These are phyloP conservation scores for Kwoniella bestiolae DNA, from an alignment of 768 basidiomycete genomes.

Conservation along the genomic window DNA sequence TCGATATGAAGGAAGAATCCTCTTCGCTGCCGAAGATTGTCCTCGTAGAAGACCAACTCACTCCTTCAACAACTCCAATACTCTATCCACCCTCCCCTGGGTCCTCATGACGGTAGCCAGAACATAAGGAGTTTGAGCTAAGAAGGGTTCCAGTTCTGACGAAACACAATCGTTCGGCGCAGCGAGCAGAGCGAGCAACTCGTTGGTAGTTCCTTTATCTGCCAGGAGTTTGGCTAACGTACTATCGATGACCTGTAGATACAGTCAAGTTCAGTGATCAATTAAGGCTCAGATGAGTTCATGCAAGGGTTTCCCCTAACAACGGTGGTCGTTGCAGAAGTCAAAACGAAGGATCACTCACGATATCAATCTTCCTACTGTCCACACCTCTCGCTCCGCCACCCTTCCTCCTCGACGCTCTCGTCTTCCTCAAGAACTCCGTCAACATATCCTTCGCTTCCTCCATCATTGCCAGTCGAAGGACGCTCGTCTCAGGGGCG, in stretches of 20 bases:
- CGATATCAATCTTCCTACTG: constrained; percentile 52
- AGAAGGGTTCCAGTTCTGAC: constrained; percentile 67
- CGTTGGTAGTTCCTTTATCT: constrained; percentile 65
- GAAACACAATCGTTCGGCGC: constrained; percentile 65
- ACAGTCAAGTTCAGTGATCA: background rate
- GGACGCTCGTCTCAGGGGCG: constrained; percentile 72
- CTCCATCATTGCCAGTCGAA: constrained; percentile 67
- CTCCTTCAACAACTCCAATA: constrained; percentile 72
- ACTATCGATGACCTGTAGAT: constrained; percentile 73
- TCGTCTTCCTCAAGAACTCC: constrained; percentile 68
- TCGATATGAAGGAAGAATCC: constrained; percentile 56
- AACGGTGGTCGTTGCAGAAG: too few species aligned
- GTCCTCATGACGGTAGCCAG: constrained; percentile 68
- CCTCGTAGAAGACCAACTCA: constrained; percentile 57
- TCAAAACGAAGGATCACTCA: constrained; percentile 14
- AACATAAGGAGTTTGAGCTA: constrained; percentile 67
- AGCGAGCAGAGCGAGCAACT: constrained; percentile 67
- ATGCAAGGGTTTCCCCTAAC: too few species aligned
- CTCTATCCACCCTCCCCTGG: constrained; percentile 65
- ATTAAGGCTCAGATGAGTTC: too few species aligned
- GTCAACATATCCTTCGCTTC: constrained; percentile 79
- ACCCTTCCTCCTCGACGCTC: constrained; percentile 59
- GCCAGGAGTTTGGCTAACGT: constrained; percentile 76
- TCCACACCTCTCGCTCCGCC: constrained; percentile 43
- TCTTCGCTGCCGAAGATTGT: background rate